Base-by-base conservation (phyloP, 2,329 filamentous ascomycete genomes). In the Pseudocercospora fuligena region DNA sequence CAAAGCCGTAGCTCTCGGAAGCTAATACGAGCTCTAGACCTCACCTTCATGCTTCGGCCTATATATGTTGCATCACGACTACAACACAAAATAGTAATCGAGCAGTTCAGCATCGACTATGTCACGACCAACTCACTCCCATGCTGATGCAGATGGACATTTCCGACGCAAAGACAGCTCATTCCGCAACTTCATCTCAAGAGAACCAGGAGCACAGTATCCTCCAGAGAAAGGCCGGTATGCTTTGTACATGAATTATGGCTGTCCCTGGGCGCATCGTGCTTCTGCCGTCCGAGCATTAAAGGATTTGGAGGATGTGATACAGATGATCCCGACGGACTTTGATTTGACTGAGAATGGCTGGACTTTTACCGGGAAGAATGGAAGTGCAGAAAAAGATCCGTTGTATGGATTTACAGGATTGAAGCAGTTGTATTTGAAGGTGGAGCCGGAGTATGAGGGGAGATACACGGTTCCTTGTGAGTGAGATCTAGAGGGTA, bases 401-500 rank as follows among this genome's bases (percentile, higher is more conserved):
- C 85, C 90, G 69, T 74, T 92, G 11, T 85, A 88, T 60, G 89
- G 88, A 19, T 89, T 90, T 78, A 88, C 87, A 63, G 82, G 90
- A 78, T 82, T 94, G 53, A 87, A 89, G 63, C 83, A 95, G 58
- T 78, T 96, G 49, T 96, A 96, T 81, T 88, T 92, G 78, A 84
- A 85, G 69, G 88, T 86, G 6, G 86, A 93, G 72, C 84, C 88
- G 0, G 80, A 87, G 43, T 94, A 92, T 74, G 74, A 80, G 0
- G 92, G 89, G 0, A 85, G 93, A n/a, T 93, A 92, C 76, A 95
- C 92, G 0, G 92, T 97, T 21, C 93, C 93, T 0, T 87, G 92
- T 56, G 9, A 56, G 51, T 56, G 51, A 5, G 21, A 25, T 51
- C 21, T 3, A 16, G 8, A 4, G 12, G 1, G n/a, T 3, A 2